These are phyloP conservation scores for Linnemannia hyalina DNA, from an alignment of 192 early-diverging fungal species.

Conservation along the genomic window DNA sequence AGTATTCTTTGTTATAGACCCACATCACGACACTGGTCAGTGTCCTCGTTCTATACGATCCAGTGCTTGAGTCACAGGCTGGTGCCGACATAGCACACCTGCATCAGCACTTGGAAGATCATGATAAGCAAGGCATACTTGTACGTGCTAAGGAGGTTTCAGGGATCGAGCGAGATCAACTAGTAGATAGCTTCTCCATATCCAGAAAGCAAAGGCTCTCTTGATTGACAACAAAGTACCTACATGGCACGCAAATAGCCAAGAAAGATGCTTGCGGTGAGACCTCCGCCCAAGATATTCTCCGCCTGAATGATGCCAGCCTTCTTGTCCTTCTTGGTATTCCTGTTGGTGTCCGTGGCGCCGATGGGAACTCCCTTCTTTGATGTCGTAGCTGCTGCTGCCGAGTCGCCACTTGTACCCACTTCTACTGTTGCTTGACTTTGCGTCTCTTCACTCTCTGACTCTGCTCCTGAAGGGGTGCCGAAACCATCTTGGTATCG, in stretches of 20 bases:
- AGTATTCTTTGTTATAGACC: too few species aligned
- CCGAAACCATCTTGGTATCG: conserved; percentile 9
- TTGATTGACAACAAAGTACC: background rate
- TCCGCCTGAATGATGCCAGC: conserved; percentile 14
- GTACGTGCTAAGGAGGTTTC: background rate
- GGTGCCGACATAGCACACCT: conserved; percentile 60
- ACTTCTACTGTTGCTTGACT: conserved; percentile 15
- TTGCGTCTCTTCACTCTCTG: conserved; percentile 25
- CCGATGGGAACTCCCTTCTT: background rate
- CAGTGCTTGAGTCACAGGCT: conserved; percentile 75
- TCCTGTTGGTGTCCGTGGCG: conserved; percentile 25
- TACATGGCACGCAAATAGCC: conserved; percentile 35
- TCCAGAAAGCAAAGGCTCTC: conserved; percentile 48
- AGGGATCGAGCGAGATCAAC: background rate
- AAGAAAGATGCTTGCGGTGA: conserved; percentile 24
- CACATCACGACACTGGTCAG: too few species aligned
- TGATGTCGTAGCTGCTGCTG: background rate
- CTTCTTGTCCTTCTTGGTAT: conserved; percentile 27
- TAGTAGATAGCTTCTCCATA: conserved; percentile 62
- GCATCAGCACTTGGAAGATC: conserved; percentile 55
- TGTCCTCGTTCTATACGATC: conserved; percentile 57
- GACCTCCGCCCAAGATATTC: conserved; percentile 7
- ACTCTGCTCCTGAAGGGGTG: background rate
- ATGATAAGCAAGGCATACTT: conserved; percentile 62
- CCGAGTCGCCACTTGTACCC: background rate